phyloP scores from a whole-genome alignment of 2,329 filamentous ascomycete species.

The Curvularia eragrostidis region DNA sequence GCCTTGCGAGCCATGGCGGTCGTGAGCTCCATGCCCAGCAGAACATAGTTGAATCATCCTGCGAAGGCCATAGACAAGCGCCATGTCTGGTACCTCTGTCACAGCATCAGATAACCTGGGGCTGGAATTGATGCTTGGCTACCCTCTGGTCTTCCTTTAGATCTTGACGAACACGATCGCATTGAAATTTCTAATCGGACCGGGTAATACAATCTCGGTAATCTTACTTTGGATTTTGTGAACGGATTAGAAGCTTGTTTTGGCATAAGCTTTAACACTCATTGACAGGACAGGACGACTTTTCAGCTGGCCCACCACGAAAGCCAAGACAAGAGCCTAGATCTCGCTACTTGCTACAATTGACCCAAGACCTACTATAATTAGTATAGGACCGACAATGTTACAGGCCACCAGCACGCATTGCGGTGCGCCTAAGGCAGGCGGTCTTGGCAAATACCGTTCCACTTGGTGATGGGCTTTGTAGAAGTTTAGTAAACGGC shows the following conservation, averaged over 20 bases:
- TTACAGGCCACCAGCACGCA: conserved; percentile 15
- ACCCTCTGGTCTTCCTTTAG: neutral
- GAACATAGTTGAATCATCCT: neutral
- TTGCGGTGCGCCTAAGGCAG: conserved; percentile 12
- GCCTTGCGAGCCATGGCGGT: neutral
- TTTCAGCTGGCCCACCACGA: conserved; percentile 2
- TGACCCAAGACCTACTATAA: conserved; percentile 9
- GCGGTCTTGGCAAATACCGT: conserved; percentile 26
- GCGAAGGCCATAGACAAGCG: neutral
- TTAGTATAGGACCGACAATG: conserved; percentile 11
- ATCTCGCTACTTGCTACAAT: conserved; percentile 14
- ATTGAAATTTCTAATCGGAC: neutral
- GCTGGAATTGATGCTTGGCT: neutral
- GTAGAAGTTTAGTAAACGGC: neutral
- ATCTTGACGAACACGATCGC: neutral
- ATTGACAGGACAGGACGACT: neutral
- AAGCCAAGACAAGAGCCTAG: conserved; percentile 26
- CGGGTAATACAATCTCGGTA: neutral
- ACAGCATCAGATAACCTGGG: neutral
- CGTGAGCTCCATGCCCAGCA: neutral
- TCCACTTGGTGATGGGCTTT: conserved; percentile 11
- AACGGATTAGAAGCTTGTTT: neutral
- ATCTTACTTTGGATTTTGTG: neutral
- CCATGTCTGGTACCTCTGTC: neutral
- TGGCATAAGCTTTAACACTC: neutral